Percentiles rank a stretch among this genome's conserved stretches.
These are phyloP conservation scores for Botrytis galanthina DNA, from an alignment of 2,329 filamentous ascomycete species.

Conservation along the genomic window DNA sequence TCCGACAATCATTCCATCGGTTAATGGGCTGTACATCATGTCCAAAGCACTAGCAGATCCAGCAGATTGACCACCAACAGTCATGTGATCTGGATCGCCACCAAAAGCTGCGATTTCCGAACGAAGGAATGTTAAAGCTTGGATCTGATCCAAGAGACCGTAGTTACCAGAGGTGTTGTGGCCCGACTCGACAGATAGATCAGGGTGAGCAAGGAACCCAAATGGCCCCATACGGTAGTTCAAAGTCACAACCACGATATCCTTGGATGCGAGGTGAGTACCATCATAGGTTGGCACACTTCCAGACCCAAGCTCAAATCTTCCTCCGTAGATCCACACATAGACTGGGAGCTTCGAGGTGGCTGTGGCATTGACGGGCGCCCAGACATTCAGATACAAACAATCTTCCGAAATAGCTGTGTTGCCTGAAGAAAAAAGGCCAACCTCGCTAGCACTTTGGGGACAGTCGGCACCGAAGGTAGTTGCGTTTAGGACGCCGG, in stretches of 20 bases:
- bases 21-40: slow-evolving; percentile 35
- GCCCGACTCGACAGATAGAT: slow-evolving; percentile 24
- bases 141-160: slow-evolving; percentile 62
- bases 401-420: slow-evolving; percentile 5
- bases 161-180: slow-evolving; percentile 54
- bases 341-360: slow-evolving; percentile 41
- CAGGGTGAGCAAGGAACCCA: slow-evolving; percentile 33
- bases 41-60: slow-evolving; percentile 42
- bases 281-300: slow-evolving; percentile 44
- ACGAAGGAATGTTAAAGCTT: not conserved
- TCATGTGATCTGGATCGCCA: slow-evolving; percentile 63
- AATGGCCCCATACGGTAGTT: slow-evolving; percentile 45
- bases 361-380: slow-evolving; percentile 17
- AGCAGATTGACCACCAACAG: slow-evolving; percentile 64
- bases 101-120: slow-evolving; percentile 60
- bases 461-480: slow-evolving; percentile 36
- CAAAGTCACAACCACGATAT: slow-evolving; percentile 45
- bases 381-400: slow-evolving; percentile 1
- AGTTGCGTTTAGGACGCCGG: not conserved
- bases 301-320: slow-evolving; percentile 41
- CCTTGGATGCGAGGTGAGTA: slow-evolving; percentile 43
- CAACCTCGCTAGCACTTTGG: slow-evolving; percentile 16
- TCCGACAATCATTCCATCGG: slow-evolving; percentile 31
- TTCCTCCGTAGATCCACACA: slow-evolving; percentile 46
- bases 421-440: not conserved